Base-by-base conservation (phyloP, 169 alveolate genomes). In the Plasmodium reichenowi region DNA sequence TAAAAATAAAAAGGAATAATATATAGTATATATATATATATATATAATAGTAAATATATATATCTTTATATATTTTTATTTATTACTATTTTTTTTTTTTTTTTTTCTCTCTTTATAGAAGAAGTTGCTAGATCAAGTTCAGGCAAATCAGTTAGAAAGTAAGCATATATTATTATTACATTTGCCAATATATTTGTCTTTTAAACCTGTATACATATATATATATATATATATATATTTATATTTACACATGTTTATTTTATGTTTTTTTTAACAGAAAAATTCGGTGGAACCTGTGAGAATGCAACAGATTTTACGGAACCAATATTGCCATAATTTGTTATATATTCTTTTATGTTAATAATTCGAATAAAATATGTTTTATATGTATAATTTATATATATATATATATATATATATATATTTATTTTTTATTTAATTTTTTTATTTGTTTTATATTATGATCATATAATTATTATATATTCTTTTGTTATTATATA, bases 241-340 rank as follows among this genome's bases (percentile, higher is more conserved):
- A 15, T 4, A 32, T 32, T 32, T 56, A 10, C n/a, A 13, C 54
- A 13, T 62, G 17, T 63, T 60, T 38, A 38, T 12, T 43, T 38
- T 48, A n/a, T 68, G 4, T 63, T 75, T 45, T 24, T 20, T 24
- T 24, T 24, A 24, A 32, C 45, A 76, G 88, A 64, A 76, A 76
- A 76, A 64, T 76, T 62, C 22, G 88, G 88, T 63, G 88, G 88
- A 43, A 47, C 62, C 17, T 76, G 88, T 32, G 75, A 76, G 7
- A 76, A 76, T 20, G 68, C 56, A 24, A 63, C 88, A 13, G n/a
- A 9, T 22, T 76, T 76, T 56, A n/a, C 62, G 7, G 66, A 76
- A 3, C 88, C 88, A 9, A 64, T 63, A 54, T 26, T 76, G 32
- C 88, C 88, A 20, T 76, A 76, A 20, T 29, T 29, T 29, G 15